Base-by-base conservation (phyloP, 805 yeast genomes). In the Kodamaea fukazawae region DNA sequence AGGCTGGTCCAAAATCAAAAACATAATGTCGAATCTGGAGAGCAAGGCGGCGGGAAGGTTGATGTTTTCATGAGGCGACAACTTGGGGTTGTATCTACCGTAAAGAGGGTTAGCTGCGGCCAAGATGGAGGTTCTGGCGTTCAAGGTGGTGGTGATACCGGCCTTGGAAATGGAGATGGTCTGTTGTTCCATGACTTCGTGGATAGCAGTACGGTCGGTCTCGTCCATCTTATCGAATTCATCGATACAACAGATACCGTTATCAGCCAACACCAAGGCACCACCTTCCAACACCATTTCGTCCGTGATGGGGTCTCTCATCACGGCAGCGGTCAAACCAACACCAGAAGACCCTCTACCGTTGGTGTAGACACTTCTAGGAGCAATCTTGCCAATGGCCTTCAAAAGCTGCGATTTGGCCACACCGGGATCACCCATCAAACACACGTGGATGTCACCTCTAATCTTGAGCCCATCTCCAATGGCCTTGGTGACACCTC, bases 381-480 rank as follows among this genome's bases (percentile, higher is more conserved):
- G 99, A 3, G 98, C 93, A 40, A 93, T 85, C 54, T 90, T 88
- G 44, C 88, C 76, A 49, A 93, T 87, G 25, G 95, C 84, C 60
- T 93, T 93, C 48, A 93, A 72, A 56, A 93, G 71, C 73, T 93
- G 99, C 2, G 98, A 93, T 65, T 93, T 93, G 56, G 99, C 99
- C 40, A 93, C 99, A 73, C 99, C 99, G 30, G 99, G 99, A 58
- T 93, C 99, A 53, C 99, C 99, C 97, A 93, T 91, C 38, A 93
- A 73, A 67, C 97, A 84, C 40, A 93, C 78, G 57, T 93, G 93
- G 51, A 93, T 86, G 60, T 93, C 99, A 55, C 99, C 99, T 71
- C 99, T 82, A 55, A 93, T 93, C 56, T 84, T 81, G 87, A 93
- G 81, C 49, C 99, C 99, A 65, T 93, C 99, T 32, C 95, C 96